These are phyloP conservation scores for Aspergillus novoparasiticus DNA, from an alignment of 2,329 filamentous ascomycete species.

Conservation along the genomic window DNA sequence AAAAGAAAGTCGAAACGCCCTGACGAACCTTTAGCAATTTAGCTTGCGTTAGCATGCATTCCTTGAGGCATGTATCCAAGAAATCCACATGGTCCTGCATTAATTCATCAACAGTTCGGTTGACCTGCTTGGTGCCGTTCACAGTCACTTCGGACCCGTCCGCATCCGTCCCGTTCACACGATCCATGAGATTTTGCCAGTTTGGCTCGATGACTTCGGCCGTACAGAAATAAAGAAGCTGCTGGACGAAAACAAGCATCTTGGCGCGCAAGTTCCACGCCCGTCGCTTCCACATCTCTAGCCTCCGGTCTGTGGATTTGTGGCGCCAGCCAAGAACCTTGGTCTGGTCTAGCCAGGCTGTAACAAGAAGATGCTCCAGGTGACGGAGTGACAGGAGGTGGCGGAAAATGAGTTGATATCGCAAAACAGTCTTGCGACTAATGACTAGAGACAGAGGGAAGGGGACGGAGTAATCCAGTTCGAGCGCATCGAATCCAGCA, in stretches of 20 bases:
- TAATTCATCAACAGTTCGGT: conserved; percentile 88
- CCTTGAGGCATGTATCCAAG: conserved; percentile 93
- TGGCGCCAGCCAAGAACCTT: conserved; percentile 81
- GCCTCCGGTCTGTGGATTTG: conserved; percentile 68
- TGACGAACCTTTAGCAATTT: conserved; percentile 79
- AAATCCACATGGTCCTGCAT: conserved; percentile 99
- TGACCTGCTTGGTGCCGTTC: conserved; percentile 52
- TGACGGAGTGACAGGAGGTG: conserved; percentile 89
- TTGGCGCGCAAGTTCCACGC: conserved; percentile 89
- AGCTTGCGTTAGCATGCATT: conserved; percentile 98
- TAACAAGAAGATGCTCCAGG: conserved; percentile 82
- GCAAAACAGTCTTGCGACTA: conserved; percentile 92
- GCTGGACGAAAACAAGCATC: conserved; percentile 97
- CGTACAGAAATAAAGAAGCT: conserved; percentile 94
- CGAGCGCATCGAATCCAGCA: conserved; percentile 85
- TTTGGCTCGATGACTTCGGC: conserved; percentile 97
- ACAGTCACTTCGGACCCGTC: conserved; percentile 39
- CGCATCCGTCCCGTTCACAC: conserved; percentile 64
- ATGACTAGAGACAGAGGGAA: conserved; percentile 96
- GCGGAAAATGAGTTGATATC: conserved; percentile 94
- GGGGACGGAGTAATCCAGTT: conserved; percentile 90
- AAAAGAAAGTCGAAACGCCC: background rate
- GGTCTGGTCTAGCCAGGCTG: conserved; percentile 88
- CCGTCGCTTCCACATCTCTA: conserved; percentile 90
- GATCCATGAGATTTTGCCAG: conserved; percentile 91